Base-by-base conservation (phyloP, 306 rosid genomes). In the Cicer judaicum region DNA sequence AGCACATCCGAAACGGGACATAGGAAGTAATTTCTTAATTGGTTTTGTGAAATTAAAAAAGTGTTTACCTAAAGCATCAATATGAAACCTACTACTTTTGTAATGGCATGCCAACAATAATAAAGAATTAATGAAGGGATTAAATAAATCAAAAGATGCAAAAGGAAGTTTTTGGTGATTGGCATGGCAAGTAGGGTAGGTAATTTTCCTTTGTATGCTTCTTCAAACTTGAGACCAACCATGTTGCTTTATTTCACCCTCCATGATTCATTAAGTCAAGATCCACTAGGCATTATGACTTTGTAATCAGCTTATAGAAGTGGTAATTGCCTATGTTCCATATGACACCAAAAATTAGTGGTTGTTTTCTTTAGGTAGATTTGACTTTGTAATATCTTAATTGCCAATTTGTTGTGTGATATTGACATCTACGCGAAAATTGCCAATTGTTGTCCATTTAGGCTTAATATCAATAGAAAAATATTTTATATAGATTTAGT, bases 121-220 rank as follows among this genome's bases (percentile, higher is more conserved):
- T 41, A 74, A 60, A 36, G 63, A 70, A n/a, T 10, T 56, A 68
- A 10, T 49, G 11, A 64, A 72, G 34, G 6, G 55, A 5, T 42
- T 53, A 13, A 21, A 46, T 43, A 64, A 55, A 48, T n/a, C 41
- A 64, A n/a, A 57, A 60, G 7, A 59, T 64, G 79, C 39, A 61
- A 72, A 57, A 13, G 60, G 44, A 47, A 13, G 64, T 21, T 34
- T 34, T 60, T 54, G 15, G 52, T 15, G n/a, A 4, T 29, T 56
- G 50, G 60, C 74, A 64, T 46, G 34, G 44, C 54, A 80, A 79
- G 84, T 74, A 84, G 85, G 74, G 84, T 81, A 82, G 90, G 90
- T 84, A 68, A 78, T 11, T 80, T 76, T 61, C 49, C 68, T 76
- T 85, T 79, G 83, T 74, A 61, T 67, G 65, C 14, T 80, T 81